Evolutionary conservation across 192 early-diverging fungal genomes (phyloP).

Genomic region (Coemansia sp.): DNA sequence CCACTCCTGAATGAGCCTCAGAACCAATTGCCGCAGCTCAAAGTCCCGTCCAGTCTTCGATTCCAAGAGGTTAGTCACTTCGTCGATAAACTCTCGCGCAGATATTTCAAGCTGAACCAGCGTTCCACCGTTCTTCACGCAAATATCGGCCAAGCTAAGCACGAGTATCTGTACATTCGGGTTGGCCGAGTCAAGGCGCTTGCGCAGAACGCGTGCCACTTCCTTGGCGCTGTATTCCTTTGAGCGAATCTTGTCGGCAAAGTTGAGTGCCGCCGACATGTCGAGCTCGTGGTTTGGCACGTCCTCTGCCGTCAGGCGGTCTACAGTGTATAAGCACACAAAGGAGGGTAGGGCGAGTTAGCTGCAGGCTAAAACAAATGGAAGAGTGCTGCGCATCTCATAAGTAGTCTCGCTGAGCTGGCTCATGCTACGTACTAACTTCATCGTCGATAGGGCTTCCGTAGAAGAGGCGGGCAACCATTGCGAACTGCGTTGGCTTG

Average conservation of each 20-base stretch:
- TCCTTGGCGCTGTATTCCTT: conserved; percentile 80
- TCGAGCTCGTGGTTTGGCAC: conserved; percentile 86
- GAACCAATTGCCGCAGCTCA: conserved; percentile 77
- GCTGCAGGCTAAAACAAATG: background rate
- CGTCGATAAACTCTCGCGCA: conserved; percentile 88
- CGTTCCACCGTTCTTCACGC: conserved; percentile 93
- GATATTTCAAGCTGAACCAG: conserved; percentile 88
- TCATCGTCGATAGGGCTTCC: conserved; percentile 56
- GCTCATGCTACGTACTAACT: conserved; percentile 40
- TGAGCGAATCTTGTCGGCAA: conserved; percentile 91
- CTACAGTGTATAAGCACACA: conserved; percentile 41
- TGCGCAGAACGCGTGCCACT: conserved; percentile 74
- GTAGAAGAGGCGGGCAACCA: conserved; percentile 56
- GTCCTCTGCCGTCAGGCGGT: conserved; percentile 89
- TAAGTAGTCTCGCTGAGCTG: background rate
- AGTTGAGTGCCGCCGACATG: conserved; percentile 81
- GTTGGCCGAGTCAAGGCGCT: conserved; percentile 84
- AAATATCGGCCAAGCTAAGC: conserved; percentile 87
- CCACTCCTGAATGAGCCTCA: conserved; percentile 90
- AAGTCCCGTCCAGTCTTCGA: conserved; percentile 63
- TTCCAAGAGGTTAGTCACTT: conserved; percentile 65
- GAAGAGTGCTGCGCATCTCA: background rate
- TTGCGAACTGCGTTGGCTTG: conserved; percentile 2
- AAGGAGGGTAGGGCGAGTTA: background rate
- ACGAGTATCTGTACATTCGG: conserved; percentile 94